A percentile compares a stretch with the other conserved stretches of the same genome.
These are phyloP conservation scores for Lichtheimia corymbifera DNA, from an alignment of 371 early-diverging fungal species.

Conservation along the genomic window DNA sequence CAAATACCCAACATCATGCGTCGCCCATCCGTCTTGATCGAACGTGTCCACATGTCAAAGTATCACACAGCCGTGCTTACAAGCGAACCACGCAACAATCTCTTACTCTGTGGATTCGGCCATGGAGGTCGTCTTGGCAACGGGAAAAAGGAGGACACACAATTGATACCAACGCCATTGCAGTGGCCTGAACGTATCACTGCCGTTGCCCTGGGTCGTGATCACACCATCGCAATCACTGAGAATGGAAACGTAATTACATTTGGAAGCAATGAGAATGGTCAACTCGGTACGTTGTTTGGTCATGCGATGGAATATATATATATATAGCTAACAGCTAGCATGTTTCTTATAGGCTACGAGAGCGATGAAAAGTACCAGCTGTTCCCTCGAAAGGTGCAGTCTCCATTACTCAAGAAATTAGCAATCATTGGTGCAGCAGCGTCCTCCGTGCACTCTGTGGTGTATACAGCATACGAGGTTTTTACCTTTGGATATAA, in stretches of 20 bases:
- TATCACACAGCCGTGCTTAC: constrained; percentile 70
- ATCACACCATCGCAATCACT: constrained; percentile 72
- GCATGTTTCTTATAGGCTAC: constrained; percentile 41
- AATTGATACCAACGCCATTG: constrained; percentile 54
- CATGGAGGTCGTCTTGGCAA: constrained; percentile 71
- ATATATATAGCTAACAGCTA: neutral
- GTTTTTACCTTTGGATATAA: constrained; percentile 78
- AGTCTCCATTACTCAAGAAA: constrained; percentile 54
- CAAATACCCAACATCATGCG: constrained; percentile 20
- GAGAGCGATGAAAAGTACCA: constrained; percentile 50
- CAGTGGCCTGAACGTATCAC: constrained; percentile 52
- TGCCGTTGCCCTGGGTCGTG: constrained; percentile 65
- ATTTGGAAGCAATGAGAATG: constrained; percentile 67
- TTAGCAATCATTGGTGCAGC: constrained; percentile 64
- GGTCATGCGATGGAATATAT: neutral
- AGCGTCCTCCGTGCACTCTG: constrained; percentile 73
- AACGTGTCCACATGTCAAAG: constrained; percentile 63
- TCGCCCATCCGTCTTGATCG: constrained; percentile 35
- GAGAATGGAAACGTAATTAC: constrained; percentile 49
- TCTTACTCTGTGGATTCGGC: constrained; percentile 74
- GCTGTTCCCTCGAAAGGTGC: constrained; percentile 58
- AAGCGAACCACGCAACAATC: constrained; percentile 41
- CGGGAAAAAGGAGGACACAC: constrained; percentile 56
- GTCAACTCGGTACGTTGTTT: constrained; percentile 59
- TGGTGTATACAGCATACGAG: constrained; percentile 54